Base-by-base conservation (phyloP, 2,329 filamentous ascomycete genomes). In the Cercospora nicotianae region DNA sequence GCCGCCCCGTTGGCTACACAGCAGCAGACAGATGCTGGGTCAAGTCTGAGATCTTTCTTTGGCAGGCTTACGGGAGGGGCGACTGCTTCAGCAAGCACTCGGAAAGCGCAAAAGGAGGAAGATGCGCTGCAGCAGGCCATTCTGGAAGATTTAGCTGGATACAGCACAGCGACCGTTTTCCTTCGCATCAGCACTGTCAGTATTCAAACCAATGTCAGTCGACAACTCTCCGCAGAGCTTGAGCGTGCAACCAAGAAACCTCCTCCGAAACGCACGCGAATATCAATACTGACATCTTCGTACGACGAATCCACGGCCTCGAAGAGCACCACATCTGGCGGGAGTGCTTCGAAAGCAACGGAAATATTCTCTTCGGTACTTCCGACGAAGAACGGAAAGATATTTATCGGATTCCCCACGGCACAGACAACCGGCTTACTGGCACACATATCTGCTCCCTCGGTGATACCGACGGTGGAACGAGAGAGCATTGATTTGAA, bases 381-480 rank as follows among this genome's bases (percentile, higher is more conserved):
- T 5, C 95, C 95, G 2, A 93, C 87, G 66, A 96, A 93, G 78
- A 91, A 92, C 73, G 95, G 95, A 6, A 90, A 92, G 63, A 91
- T 99, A 64, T 99, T 98, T 76, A 99, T 99, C 75, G 95, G 95
- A 0, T 99, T 99, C 76, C 94, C 95, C 3, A 99, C 95, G 1
- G 94, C 94, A 73, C 95, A 99, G 81, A 99, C 95, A 0, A 99
- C 96, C 0, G 95, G 94, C 64, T 89, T 94, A 30, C 91, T 94
- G 16, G 91, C 96, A 77, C 95, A 99, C 79, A 91, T 99, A 31
- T 98, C 94, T 12, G 95, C 95, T 0, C 95, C 94, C 1, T 97
- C 94, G 0, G 90, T 99, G 13, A 99, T 99, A 66, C 95, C 95
- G 0, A 99, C 95, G 0, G 96, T 99, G 2, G 95, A 99, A 80